phyloP scores from a whole-genome alignment of 148 eudicot genomes.

The Heliosperma pusillum region DNA sequence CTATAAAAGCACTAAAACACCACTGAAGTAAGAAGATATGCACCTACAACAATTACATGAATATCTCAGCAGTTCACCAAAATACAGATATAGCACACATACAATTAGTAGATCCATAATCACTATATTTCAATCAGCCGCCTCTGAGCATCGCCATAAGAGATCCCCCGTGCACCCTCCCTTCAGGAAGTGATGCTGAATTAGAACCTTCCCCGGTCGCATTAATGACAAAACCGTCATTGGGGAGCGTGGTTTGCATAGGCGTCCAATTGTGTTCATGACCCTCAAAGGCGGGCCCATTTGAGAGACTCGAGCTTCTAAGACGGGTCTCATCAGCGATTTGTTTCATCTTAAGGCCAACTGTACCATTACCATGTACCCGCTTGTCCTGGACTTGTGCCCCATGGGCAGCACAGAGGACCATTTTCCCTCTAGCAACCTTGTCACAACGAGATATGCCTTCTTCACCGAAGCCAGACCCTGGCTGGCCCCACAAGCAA shows the following conservation, averaged over 20 bases:
- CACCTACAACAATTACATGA: too few species aligned
- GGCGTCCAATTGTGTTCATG: conserved; percentile 13
- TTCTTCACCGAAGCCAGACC: conserved; percentile 33
- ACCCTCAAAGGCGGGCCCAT: conserved; percentile 13
- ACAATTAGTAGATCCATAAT: conserved; percentile 14
- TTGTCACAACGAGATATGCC: conserved; percentile 42
- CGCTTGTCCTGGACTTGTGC: conserved; percentile 41
- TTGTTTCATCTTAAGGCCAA: conserved; percentile 37
- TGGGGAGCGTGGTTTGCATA: conserved; percentile 11
- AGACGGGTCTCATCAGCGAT: not conserved
- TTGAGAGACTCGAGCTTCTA: not conserved
- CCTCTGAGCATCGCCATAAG: conserved; percentile 60
- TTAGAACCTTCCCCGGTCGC: conserved; percentile 17
- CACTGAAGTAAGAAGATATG: too few species aligned
- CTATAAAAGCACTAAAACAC: too few species aligned
- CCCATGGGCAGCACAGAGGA: conserved; percentile 59
- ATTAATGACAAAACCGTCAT: not conserved
- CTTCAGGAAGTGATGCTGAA: conserved; percentile 49
- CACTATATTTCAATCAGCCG: conserved; percentile 8
- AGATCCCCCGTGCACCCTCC: conserved; percentile 70
- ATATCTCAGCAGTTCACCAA: not conserved
- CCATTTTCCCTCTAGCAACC: conserved; percentile 61
- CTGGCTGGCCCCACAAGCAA: conserved; percentile 58
- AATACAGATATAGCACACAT: not conserved
- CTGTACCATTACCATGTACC: conserved; percentile 32